Evolutionary conservation across 2,329 filamentous ascomycete species (phyloP), one percentile per base, ranked within the genome.

Genomic region (Epichloe elymi): DNA sequence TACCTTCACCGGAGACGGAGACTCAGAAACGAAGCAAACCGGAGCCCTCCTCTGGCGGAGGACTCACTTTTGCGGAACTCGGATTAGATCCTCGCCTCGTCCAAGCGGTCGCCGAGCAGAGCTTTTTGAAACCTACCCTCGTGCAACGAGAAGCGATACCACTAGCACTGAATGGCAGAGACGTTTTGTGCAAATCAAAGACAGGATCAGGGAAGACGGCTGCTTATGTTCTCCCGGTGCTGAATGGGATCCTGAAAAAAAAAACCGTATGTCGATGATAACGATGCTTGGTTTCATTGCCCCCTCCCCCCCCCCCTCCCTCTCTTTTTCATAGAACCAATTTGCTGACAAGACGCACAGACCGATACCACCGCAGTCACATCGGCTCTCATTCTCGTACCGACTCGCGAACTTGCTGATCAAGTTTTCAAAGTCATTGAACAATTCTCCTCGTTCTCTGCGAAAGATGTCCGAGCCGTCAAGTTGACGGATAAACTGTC

Each of bases 201-300:
- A 97, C 93, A 5, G 93, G 93, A 12, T 95, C 90, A 4, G 93
- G 93, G 58, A 98, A 98, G 75, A 98, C 93, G 11, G 88, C 88
- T n/a, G 91, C 93, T 47, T 97, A 97, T 65, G 73, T 95, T 6
- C 75, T 98, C 41, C 93, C 93, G 1, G 77, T 95, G n/a, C 70
- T 98, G 15, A 86, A 95, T 58, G 79, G 80, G 37, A 86, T 95
- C 55, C 71, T 98, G 51, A 86, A 85, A 63, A 80, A 80, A 57
- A 95, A 95, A 69, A 69, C 77, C 59, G 80, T 83, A 66, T 17
- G 70, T 56, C 23, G 20, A 41, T 15, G 36, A 23, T 30, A 30
- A n/a, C 23, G 39, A 42, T 38, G 17, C 19, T 17, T 11, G 15
- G 5, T 37, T 11, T 43, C 26, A 4, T 30, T n/a, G 6, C n/a